phyloP scores from a whole-genome alignment of 257 asterid genomes.

The Haberlea rhodopensis region DNA sequence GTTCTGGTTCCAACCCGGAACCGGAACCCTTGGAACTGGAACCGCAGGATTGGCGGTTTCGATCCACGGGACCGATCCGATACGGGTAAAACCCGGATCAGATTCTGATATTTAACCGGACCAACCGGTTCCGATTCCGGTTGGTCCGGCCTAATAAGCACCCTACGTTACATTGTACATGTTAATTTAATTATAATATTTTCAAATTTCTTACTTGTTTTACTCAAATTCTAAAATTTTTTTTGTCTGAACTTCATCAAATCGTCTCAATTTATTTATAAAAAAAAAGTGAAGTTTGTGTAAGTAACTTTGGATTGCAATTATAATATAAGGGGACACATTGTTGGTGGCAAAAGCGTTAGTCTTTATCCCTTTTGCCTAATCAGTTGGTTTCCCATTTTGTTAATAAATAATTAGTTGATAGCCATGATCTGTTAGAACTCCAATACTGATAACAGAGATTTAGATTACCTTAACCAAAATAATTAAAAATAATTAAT shows the following conservation, averaged over 20 bases:
- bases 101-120: too few relatives aligned
- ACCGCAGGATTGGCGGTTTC: too few relatives aligned
- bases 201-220: too few relatives aligned
- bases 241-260: not conserved
- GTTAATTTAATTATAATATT: too few relatives aligned
- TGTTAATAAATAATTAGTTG: conserved; percentile 10
- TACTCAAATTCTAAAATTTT: not conserved
- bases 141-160: too few relatives aligned
- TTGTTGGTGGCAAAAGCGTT: conserved; percentile 26
- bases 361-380: conserved; percentile 32
- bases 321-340: conserved; percentile 10
- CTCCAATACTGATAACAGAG: conserved; percentile 18
- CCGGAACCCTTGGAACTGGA: too few relatives aligned
- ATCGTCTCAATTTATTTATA: too few relatives aligned
- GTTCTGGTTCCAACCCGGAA: too few relatives aligned
- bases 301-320: conserved; percentile 22
- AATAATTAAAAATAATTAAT: not conserved
- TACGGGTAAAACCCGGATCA: too few relatives aligned
- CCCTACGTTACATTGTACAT: too few relatives aligned
- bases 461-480: not conserved
- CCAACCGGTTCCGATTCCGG: too few relatives aligned
- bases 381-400: conserved; percentile 26
- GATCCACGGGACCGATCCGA: too few relatives aligned
- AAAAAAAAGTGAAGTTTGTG: not conserved
- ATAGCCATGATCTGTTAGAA: conserved; percentile 19